phyloP scores from a whole-genome alignment of 2,329 filamentous ascomycete genomes.

The Microcyclospora pomicola region DNA sequence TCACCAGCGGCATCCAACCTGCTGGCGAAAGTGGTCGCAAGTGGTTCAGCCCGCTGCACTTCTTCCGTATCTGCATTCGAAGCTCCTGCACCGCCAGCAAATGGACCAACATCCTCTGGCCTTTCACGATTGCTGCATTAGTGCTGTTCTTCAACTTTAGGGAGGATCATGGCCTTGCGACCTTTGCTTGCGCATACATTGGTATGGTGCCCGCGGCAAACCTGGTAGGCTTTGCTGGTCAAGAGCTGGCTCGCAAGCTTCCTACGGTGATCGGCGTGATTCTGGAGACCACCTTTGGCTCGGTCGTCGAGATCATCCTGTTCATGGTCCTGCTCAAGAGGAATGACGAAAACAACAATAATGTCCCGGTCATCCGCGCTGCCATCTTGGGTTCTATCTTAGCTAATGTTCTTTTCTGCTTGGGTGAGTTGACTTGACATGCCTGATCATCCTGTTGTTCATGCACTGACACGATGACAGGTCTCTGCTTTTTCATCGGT shows the following conservation, averaged over 20 bases:
- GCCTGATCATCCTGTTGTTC: neutral
- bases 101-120: slow-evolving; percentile 37
- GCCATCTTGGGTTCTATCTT: slow-evolving; percentile 72
- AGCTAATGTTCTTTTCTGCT: slow-evolving; percentile 65
- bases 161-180: slow-evolving; percentile 23
- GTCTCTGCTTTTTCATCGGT: slow-evolving; percentile 62
- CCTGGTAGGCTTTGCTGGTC: slow-evolving; percentile 47
- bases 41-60: slow-evolving; percentile 31
- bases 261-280: slow-evolving; percentile 58
- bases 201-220: slow-evolving; percentile 39
- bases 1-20: slow-evolving; percentile 29
- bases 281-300: slow-evolving; percentile 42
- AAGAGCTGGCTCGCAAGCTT: slow-evolving; percentile 58
- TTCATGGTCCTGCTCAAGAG: slow-evolving; percentile 57
- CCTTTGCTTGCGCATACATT: slow-evolving; percentile 36
- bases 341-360: slow-evolving; percentile 11
- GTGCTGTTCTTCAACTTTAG: slow-evolving; percentile 34
- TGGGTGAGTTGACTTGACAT: slow-evolving; percentile 36
- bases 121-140: slow-evolving; percentile 34
- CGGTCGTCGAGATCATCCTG: slow-evolving; percentile 66
- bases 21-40: slow-evolving; percentile 35
- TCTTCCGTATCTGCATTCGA: slow-evolving; percentile 30
- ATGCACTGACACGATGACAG: slow-evolving; percentile 3
- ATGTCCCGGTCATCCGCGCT: slow-evolving; percentile 54
- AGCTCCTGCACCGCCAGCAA: slow-evolving; percentile 33